phyloP scores from a whole-genome alignment of 2,329 filamentous ascomycete genomes.

The Fusarium heterosporum region DNA sequence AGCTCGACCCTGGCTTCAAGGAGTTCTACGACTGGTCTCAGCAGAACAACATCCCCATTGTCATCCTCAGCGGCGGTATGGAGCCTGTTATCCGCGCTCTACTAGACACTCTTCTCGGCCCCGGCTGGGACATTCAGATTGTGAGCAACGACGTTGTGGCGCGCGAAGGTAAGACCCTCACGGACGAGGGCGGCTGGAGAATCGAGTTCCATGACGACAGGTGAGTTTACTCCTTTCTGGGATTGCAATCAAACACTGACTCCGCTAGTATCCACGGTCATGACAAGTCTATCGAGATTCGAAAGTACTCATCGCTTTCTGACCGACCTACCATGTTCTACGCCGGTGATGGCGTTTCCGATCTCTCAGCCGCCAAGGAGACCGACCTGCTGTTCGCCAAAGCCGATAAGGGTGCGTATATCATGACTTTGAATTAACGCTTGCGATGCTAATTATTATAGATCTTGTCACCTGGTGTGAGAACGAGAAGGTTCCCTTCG shows the following conservation, averaged over 20 bases:
- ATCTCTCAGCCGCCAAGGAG: constrained; percentile 90
- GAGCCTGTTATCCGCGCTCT: constrained; percentile 88
- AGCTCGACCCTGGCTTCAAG: constrained; percentile 87
- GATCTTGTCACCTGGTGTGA: constrained; percentile 91
- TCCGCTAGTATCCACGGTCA: constrained; percentile 82
- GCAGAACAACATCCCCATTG: constrained; percentile 86
- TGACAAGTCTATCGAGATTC: constrained; percentile 93
- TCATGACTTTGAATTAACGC: not conserved
- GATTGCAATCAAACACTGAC: constrained; percentile 8
- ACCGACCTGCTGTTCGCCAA: constrained; percentile 95
- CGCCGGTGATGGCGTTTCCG: constrained; percentile 93
- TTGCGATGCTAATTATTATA: constrained; percentile 49
- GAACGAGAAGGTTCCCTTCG: constrained; percentile 85
- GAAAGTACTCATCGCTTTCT: constrained; percentile 83
- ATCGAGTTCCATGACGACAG: constrained; percentile 91
- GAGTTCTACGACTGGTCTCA: constrained; percentile 88
- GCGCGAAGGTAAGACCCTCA: constrained; percentile 75
- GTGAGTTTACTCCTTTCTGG: constrained; percentile 52
- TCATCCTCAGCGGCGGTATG: constrained; percentile 94
- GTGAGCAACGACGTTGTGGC: constrained; percentile 84
- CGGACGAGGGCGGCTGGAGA: constrained; percentile 85
- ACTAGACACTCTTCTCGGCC: constrained; percentile 82
- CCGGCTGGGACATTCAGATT: constrained; percentile 84
- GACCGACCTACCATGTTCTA: constrained; percentile 89
- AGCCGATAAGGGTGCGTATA: constrained; percentile 78